Evolutionary conservation across 352 stramenopile genomes (phyloP), one percentile per base, ranked within the genome.

Genomic region (Halophytophthora batemanensis): DNA sequence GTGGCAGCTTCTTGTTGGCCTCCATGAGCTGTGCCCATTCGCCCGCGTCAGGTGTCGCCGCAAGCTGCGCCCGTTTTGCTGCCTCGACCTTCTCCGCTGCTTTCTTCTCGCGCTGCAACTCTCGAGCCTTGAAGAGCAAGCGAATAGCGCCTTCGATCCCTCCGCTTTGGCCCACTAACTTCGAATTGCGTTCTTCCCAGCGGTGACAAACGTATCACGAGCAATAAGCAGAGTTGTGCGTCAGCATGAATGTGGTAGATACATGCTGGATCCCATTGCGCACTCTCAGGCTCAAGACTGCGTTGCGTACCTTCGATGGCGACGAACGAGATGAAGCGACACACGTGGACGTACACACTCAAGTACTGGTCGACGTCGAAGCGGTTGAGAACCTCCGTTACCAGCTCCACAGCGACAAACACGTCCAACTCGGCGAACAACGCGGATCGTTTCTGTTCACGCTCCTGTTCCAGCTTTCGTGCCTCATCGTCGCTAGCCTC

Each of bases 281-380:
- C 18, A 19, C 37, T 2, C n/a, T 42, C 6, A 23, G 23, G 25
- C 17, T 38, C 23, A 18, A 44, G 6, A 36, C 19, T 25, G 14
- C 35, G 33, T 22, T 25, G 21, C 55, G 42, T 65, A 75, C 72
- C 69, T 67, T 77, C 66, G 13, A 73, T 40, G 10, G 77, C 72
- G 35, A 86, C 67, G 34, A 78, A 84, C 29, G 72, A 72, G 45
- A 86, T 75, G 53, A 85, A 87, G 36, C 77, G 69, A 44, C 71
- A 81, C 4, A 79, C 61, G 48, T 86, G 71, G 4, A 87, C 57
- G 53, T 83, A 87, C 42, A 87, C 43, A 37, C 55, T 64, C 35
- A 82, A 53, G 42, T 76, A 84, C 41, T 64, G 61, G 40, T 84
- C 64, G 23, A 84, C 77, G 33, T 82, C 70, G 43, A 86, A 87